Conservation (phyloP, 2,329 filamentous ascomycete species). For the Trichophyton rubrum region DNA sequence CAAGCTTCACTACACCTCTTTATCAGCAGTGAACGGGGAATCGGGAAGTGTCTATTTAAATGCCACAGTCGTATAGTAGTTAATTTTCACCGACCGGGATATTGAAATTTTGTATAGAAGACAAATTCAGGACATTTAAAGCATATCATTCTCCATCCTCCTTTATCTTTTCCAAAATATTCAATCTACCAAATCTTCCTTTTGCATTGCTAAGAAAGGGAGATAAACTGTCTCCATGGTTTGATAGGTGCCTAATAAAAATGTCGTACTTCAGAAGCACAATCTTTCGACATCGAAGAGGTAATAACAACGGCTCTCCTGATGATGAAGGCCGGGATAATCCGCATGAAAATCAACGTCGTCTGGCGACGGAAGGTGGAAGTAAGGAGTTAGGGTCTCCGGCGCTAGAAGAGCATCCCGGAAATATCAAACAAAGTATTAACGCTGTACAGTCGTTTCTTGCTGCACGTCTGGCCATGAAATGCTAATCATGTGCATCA, state of each 20-base stretch:
- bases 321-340: neutral
- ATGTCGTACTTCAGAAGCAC: neutral
- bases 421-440: conserved; percentile 10
- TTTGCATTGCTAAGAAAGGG: neutral
- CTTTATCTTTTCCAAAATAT: neutral
- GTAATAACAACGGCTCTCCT: neutral
- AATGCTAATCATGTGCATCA: conserved; percentile 9
- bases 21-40: too few relatives aligned
- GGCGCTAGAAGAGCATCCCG: neutral
- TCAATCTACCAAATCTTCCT: neutral
- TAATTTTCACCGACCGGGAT: too few relatives aligned
- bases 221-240: neutral
- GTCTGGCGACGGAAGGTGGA: neutral
- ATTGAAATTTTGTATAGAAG: too few relatives aligned
- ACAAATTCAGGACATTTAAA: too few relatives aligned
- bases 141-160: neutral
- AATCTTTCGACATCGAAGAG: neutral
- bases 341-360: neutral
- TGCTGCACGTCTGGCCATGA: conserved; percentile 5
- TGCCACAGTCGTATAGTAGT: too few relatives aligned
- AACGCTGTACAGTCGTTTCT: conserved; percentile 8
- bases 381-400: neutral
- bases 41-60: too few relatives aligned
- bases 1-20: too few relatives aligned
- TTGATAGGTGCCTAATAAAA: neutral